Conservation (phyloP, 371 early-diverging fungal species). For the Rhizopus stolonifer region DNA sequence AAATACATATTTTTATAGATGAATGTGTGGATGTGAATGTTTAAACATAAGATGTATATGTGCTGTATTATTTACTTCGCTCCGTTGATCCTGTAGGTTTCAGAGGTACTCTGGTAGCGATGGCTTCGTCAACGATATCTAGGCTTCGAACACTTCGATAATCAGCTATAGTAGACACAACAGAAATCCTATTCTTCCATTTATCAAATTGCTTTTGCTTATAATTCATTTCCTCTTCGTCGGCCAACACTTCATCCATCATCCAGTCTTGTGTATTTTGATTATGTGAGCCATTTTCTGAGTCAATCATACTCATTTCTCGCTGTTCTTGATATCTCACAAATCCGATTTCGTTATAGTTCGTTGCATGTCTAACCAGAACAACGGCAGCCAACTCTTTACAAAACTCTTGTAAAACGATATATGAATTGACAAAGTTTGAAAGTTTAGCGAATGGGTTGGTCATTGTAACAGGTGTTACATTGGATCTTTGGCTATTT, state of each 20-base stretch:
- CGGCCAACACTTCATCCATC: slow-evolving; percentile 23
- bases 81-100: slow-evolving; percentile 28
- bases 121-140: slow-evolving; percentile 48
- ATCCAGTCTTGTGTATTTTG: slow-evolving; percentile 17
- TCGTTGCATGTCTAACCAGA: slow-evolving; percentile 55
- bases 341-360: slow-evolving; percentile 42
- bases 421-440: slow-evolving; percentile 63
- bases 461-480: slow-evolving; percentile 52
- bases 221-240: slow-evolving; percentile 33
- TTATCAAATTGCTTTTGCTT: slow-evolving; percentile 38
- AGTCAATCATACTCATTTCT: slow-evolving; percentile 27
- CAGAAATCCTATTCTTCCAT: slow-evolving; percentile 48
- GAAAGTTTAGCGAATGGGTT: slow-evolving; percentile 51
- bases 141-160: slow-evolving; percentile 46
- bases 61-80: background rate
- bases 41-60: background rate
- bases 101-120: slow-evolving; percentile 37
- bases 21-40: background rate
- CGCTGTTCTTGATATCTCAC: slow-evolving; percentile 34
- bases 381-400: slow-evolving; percentile 65
- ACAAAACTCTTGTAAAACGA: slow-evolving; percentile 66
- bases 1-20: too few species aligned
- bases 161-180: slow-evolving; percentile 43
- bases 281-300: slow-evolving; percentile 1
- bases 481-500: slow-evolving; percentile 46